Conservation (phyloP, 352 stramenopile species). For the Globisporangium okanoganense region DNA sequence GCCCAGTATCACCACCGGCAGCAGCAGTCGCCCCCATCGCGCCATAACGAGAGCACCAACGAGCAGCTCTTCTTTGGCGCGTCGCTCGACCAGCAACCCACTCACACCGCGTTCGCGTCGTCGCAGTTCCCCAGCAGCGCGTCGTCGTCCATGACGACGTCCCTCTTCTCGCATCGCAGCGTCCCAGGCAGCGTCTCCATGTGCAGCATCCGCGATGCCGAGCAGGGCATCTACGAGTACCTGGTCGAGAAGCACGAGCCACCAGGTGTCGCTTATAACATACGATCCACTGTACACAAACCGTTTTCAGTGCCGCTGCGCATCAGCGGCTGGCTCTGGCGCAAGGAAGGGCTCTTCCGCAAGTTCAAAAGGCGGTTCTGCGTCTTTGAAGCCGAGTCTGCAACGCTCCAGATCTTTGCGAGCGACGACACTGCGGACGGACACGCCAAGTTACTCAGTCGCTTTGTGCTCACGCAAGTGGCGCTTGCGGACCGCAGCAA, state of each 20-base stretch:
- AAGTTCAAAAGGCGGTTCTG: slow-evolving; percentile 51
- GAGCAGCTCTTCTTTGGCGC: background rate
- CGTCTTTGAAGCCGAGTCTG: slow-evolving; percentile 41
- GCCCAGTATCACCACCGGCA: background rate
- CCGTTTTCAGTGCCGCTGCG: slow-evolving; percentile 27
- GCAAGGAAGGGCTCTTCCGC: slow-evolving; percentile 39
- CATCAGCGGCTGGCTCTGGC: slow-evolving; percentile 55
- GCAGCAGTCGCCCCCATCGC: background rate
- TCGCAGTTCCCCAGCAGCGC: background rate
- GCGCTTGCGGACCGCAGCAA: slow-evolving; percentile 28
- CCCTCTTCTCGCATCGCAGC: slow-evolving; percentile 1
- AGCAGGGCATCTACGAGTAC: slow-evolving; percentile 61
- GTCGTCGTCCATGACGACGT: background rate
- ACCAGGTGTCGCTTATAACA: background rate
- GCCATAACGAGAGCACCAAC: background rate
- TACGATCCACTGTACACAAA: background rate
- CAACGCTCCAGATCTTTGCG: slow-evolving; percentile 40
- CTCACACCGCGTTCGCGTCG: background rate
- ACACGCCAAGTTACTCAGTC: slow-evolving; percentile 29
- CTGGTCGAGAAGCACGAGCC: slow-evolving; percentile 43
- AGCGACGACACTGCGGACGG: slow-evolving; percentile 35
- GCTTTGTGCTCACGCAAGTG: slow-evolving; percentile 44
- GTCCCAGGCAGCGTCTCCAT: background rate
- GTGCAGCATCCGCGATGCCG: slow-evolving; percentile 42
- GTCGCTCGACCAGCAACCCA: background rate